These are phyloP conservation scores for Alternaria solani DNA, from an alignment of 2,329 filamentous ascomycete species.

Conservation along the genomic window DNA sequence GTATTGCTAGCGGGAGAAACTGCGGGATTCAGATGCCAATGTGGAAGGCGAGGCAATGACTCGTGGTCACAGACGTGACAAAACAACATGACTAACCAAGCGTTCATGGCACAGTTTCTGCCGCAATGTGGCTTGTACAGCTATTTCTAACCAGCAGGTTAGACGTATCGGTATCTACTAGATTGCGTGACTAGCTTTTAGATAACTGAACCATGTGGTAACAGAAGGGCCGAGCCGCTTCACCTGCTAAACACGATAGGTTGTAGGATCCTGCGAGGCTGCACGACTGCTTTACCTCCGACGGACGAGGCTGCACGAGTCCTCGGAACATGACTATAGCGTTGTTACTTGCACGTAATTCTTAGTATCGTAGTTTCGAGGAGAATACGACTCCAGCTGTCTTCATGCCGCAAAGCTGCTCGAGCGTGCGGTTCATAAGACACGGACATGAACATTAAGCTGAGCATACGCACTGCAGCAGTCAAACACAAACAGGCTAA, in stretches of 20 bases:
- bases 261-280: neutral
- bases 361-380: neutral
- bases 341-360: too few relatives aligned
- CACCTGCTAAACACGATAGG: neutral
- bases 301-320: neutral
- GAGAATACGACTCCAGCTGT: neutral
- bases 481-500: neutral
- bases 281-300: neutral
- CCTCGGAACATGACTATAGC: neutral
- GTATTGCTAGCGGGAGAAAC: neutral
- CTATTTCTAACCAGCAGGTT: neutral
- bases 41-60: constrained; percentile 6
- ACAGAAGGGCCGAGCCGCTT: constrained; percentile 5
- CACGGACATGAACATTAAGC: neutral
- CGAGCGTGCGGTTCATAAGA: neutral
- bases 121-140: neutral
- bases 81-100: constrained; percentile 4
- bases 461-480: neutral
- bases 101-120: neutral
- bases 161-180: neutral
- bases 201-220: neutral
- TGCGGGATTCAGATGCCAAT: constrained; percentile 4
- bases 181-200: neutral
- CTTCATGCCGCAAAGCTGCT: neutral
- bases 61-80: constrained; percentile 10